A percentile compares a stretch with the other conserved stretches of the same genome.
phyloP scores from a whole-genome alignment of 371 early-diverging fungal species.

The Smittium culicis region DNA sequence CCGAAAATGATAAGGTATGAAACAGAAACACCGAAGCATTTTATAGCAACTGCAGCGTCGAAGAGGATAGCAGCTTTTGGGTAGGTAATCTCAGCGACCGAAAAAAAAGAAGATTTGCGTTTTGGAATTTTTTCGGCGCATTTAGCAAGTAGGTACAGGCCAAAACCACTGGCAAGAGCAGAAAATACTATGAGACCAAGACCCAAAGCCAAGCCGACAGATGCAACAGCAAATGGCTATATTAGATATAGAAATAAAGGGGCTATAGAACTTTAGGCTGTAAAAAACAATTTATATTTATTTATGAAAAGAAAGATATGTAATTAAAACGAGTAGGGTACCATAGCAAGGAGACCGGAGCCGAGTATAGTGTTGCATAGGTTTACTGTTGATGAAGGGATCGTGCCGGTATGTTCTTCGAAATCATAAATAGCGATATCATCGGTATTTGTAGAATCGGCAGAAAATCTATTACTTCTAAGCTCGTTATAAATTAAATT shows the following conservation, averaged over 20 bases:
- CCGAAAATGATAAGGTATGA: conserved; percentile 97
- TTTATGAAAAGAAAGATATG: conserved; percentile 1
- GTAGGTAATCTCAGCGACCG: conserved; percentile 78
- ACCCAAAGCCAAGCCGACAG: conserved; percentile 74
- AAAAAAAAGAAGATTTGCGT: conserved; percentile 75
- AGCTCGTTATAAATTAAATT: neutral
- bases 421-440: conserved; percentile 6
- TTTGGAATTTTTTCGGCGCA: conserved; percentile 57
- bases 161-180: conserved; percentile 58
- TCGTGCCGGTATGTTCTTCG: conserved; percentile 27
- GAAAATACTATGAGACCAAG: conserved; percentile 61
- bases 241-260: neutral
- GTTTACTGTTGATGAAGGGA: conserved; percentile 42
- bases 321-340: neutral
- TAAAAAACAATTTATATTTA: conserved; percentile 12
- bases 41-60: conserved; percentile 94
- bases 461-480: neutral
- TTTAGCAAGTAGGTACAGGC: conserved; percentile 67
- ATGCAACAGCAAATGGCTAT: conserved; percentile 62
- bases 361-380: conserved; percentile 89
- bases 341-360: conserved; percentile 93
- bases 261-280: conserved; percentile 24
- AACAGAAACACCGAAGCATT: conserved; percentile 98
- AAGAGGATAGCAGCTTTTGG: conserved; percentile 80
- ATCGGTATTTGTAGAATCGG: neutral